Conservation (phyloP, 352 stramenopile genomes). For the Phytophthora macrochlamydospora region DNA sequence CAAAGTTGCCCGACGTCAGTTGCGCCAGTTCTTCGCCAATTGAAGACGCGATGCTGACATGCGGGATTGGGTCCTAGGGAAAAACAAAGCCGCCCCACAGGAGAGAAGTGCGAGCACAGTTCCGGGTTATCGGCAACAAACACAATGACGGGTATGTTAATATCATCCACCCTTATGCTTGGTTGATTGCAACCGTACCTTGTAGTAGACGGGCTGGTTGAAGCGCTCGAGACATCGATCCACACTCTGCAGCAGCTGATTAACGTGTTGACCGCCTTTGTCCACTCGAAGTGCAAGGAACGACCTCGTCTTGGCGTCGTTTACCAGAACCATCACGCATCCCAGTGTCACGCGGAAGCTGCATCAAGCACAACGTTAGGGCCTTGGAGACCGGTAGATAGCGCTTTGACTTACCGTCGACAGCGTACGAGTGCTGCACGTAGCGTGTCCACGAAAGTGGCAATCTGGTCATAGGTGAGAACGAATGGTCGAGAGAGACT, state of each 20-base stretch:
- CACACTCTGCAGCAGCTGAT: constrained; percentile 55
- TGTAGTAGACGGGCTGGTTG: constrained; percentile 59
- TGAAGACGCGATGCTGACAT: constrained; percentile 81
- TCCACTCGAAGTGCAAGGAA: constrained; percentile 68
- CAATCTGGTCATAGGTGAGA: constrained; percentile 72
- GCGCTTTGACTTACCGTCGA: constrained; percentile 42
- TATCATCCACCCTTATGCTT: constrained; percentile 22
- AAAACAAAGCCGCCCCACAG: constrained; percentile 9
- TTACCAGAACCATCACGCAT: constrained; percentile 54
- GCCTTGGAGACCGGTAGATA: not conserved
- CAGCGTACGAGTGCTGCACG: constrained; percentile 74
- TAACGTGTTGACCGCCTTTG: constrained; percentile 38
- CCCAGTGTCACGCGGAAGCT: constrained; percentile 59
- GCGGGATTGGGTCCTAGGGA: constrained; percentile 71
- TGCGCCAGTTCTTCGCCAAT: constrained; percentile 51
- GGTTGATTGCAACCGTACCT: constrained; percentile 39
- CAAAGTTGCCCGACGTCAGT: constrained; percentile 46
- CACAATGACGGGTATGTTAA: constrained; percentile 38
- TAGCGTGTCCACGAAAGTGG: constrained; percentile 67
- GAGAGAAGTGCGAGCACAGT: constrained; percentile 10
- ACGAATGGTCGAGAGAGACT: constrained; percentile 83
- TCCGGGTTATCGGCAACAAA: constrained; percentile 46
- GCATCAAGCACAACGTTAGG: not conserved
- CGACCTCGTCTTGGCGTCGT: constrained; percentile 77
- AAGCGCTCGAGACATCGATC: constrained; percentile 67